A percentile compares a stretch with the other conserved stretches of the same genome.
phyloP scores from a whole-genome alignment of 2,329 filamentous ascomycete species.

The Aspergillus arachidicola region DNA sequence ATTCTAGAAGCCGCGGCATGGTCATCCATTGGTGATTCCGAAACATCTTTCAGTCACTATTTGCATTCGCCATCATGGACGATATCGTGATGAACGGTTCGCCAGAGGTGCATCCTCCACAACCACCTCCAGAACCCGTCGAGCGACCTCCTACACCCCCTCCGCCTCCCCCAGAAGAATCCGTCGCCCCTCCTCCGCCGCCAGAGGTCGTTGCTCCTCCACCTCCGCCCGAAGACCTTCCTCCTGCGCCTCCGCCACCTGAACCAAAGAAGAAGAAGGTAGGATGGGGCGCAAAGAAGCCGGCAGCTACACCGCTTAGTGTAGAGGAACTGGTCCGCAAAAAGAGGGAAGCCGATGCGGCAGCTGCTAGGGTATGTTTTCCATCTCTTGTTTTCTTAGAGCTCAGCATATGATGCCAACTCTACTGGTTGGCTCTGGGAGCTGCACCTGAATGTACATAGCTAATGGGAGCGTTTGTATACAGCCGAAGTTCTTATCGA shows the following conservation, averaged over 20 bases:
- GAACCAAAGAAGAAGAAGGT: slow-evolving; percentile 57
- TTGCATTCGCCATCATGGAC: slow-evolving; percentile 32
- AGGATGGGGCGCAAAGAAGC: slow-evolving; percentile 53
- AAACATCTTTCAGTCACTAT: slow-evolving; percentile 2
- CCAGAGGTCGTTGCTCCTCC: slow-evolving; percentile 38
- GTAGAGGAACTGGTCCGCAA: slow-evolving; percentile 83
- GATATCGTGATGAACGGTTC: slow-evolving; percentile 33
- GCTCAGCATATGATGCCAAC: slow-evolving; percentile 6
- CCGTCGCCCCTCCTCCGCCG: slow-evolving; percentile 46
- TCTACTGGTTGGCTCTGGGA: background rate
- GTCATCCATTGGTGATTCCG: background rate
- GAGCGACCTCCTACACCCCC: slow-evolving; percentile 45
- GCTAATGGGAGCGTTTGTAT: background rate
- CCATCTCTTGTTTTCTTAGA: background rate
- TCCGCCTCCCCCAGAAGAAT: slow-evolving; percentile 42
- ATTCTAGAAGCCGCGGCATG: slow-evolving; percentile 26
- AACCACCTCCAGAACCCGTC: slow-evolving; percentile 40
- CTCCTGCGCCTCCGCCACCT: slow-evolving; percentile 44
- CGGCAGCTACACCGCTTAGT: slow-evolving; percentile 62
- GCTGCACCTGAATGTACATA: background rate
- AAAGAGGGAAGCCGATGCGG: slow-evolving; percentile 83
- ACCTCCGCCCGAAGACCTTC: slow-evolving; percentile 44
- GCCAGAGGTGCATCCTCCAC: slow-evolving; percentile 26
- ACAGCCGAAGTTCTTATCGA: slow-evolving; percentile 80
- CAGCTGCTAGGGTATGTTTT: slow-evolving; percentile 68